phyloP scores from a whole-genome alignment of 331 rosid species.

The Arachis monticola region DNA sequence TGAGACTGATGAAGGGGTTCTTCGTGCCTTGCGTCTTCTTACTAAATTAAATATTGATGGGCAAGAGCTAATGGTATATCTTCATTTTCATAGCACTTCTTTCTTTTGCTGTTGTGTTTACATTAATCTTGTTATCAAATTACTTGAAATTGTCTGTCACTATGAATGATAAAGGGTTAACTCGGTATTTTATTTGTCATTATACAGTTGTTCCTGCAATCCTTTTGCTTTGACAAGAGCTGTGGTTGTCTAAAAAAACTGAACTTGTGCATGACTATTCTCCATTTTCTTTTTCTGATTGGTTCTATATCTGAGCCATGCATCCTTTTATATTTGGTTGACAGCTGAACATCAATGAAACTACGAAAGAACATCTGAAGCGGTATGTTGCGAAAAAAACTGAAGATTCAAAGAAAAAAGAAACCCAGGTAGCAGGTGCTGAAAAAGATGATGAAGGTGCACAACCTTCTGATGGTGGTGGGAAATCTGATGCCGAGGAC shows the following conservation, averaged over 20 bases:
- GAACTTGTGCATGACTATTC: background rate
- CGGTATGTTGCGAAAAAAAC: conserved; percentile 69
- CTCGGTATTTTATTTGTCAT: background rate
- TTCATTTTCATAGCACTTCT: conserved; percentile 14
- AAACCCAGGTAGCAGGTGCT: conserved; percentile 52
- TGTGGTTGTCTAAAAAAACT: no score
- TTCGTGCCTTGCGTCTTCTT: conserved; percentile 90
- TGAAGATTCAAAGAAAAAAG: conserved; percentile 75
- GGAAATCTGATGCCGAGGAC: conserved; percentile 53
- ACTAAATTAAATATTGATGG: conserved; percentile 88
- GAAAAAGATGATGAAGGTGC: conserved; percentile 61
- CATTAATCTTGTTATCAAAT: conserved; percentile 5
- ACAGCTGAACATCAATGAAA: conserved; percentile 80
- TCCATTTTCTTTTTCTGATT: background rate
- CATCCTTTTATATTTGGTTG: conserved; percentile 29
- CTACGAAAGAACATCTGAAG: conserved; percentile 71
- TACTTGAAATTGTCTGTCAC: background rate
- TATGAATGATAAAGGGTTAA: background rate
- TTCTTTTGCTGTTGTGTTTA: background rate
- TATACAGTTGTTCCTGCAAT: background rate
- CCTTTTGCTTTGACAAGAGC: background rate
- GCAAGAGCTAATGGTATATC: conserved; percentile 85
- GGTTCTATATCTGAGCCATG: conserved; percentile 26
- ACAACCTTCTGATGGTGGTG: conserved; percentile 51
- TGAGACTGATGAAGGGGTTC: conserved; percentile 98